Conservation (phyloP, 805 yeast genomes). For the Debaryomyces castellii region DNA sequence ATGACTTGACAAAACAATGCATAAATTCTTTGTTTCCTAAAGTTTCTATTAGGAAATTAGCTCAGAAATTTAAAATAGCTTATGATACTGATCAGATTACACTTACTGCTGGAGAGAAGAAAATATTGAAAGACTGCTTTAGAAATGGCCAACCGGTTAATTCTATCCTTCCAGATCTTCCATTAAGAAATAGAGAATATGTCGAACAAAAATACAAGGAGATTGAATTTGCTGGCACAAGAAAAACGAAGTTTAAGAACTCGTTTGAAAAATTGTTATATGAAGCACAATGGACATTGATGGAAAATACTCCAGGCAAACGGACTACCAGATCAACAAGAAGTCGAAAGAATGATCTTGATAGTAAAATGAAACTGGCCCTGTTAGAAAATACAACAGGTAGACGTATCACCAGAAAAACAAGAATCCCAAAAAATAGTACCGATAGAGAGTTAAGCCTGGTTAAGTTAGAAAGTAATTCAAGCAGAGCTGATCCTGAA, state of each 20-base stretch:
- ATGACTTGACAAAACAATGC: conserved; percentile 17
- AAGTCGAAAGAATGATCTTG: conserved; percentile 8
- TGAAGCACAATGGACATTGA: conserved; percentile 38
- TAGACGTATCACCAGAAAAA: conserved; percentile 7
- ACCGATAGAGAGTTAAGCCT: too few species aligned
- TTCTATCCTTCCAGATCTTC: conserved; percentile 16
- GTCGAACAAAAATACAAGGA: conserved; percentile 21
- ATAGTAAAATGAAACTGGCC: conserved; percentile 8
- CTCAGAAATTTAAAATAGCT: neutral
- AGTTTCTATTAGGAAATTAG: conserved; percentile 2
- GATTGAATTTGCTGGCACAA: conserved; percentile 20
- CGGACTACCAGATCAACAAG: conserved; percentile 4
- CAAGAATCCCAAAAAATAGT: conserved; percentile 12
- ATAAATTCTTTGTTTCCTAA: conserved; percentile 14
- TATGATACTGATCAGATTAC: conserved; percentile 6
- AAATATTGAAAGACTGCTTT: conserved; percentile 15
- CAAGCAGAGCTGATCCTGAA: too few species aligned
- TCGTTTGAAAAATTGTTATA: conserved; percentile 32
- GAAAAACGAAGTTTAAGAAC: conserved; percentile 28
- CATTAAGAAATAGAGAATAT: conserved; percentile 22
- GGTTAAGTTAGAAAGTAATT: too few species aligned
- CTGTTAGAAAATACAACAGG: conserved; percentile 3
- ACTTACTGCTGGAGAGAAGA: conserved; percentile 26
- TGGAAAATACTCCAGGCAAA: conserved; percentile 4
- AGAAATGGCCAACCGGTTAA: conserved; percentile 12